These are phyloP conservation scores for Croton setiger DNA, from an alignment of 441 rosid genomes.

Conservation along the genomic window DNA sequence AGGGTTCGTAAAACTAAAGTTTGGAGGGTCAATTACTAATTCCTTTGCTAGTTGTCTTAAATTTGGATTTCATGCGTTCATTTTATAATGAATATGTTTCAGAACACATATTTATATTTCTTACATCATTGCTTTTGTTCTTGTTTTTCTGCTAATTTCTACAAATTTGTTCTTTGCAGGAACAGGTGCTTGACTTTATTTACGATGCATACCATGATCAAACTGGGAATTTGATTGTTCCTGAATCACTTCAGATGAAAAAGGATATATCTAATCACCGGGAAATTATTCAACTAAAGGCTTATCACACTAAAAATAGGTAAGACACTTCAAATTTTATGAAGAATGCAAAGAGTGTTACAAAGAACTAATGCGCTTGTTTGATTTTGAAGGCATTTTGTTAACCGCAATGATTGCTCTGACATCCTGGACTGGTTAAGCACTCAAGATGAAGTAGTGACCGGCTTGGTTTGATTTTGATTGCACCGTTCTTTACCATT, in stretches of 20 bases:
- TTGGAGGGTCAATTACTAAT: background rate
- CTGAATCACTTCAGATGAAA: constrained; percentile 54
- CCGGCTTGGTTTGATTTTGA: constrained; percentile 16
- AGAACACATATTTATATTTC: too few relatives aligned
- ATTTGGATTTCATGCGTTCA: background rate
- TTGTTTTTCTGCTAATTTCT: constrained; percentile 10
- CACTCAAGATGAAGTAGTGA: constrained; percentile 37
- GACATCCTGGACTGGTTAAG: constrained; percentile 68
- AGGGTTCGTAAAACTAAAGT: background rate
- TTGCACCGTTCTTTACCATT: background rate
- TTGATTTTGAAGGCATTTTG: constrained; percentile 55
- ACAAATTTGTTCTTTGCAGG: constrained; percentile 37
- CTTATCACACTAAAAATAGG: constrained; percentile 68
- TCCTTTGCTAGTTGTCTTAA: background rate
- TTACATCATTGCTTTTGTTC: background rate
- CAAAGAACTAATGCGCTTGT: background rate
- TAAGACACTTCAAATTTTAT: constrained; percentile 20
- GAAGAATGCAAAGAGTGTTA: background rate
- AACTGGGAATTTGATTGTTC: constrained; percentile 44
- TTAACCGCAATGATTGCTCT: constrained; percentile 57
- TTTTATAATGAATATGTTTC: too few relatives aligned
- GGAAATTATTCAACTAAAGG: constrained; percentile 56
- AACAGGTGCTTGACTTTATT: constrained; percentile 56
- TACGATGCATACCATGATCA: constrained; percentile 54
- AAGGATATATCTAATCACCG: constrained; percentile 43